Evolutionary conservation across 108 stramenopile genomes (phyloP), one percentile per base, ranked within the genome.

Genomic region (Nitzschia sp.): DNA sequence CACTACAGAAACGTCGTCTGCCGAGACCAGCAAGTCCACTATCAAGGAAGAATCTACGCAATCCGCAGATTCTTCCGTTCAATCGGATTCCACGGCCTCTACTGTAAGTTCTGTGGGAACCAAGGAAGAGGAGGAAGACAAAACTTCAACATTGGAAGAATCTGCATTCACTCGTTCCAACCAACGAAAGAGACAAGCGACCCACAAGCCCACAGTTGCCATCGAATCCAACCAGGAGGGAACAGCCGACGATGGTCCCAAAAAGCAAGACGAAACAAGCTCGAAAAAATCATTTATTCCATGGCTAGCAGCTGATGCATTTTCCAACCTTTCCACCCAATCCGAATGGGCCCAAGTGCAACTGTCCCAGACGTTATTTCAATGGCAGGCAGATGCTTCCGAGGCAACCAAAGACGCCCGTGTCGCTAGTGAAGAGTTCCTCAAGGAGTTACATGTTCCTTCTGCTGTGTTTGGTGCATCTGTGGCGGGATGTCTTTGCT

Each of bases 391-490:
- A 65, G 29, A 17, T 6, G 17, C 19, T 2, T 1, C 11, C 7
- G 43, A 15, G 20, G 9, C 17, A 1, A 19, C 44, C 44, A 25
- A 37, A 15, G 41, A 41, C 14, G 21, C 42, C 5, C 29, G 29
- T 34, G 29, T 34, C 29, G 29, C 29, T 24, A 56, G 21, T 1
- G 12, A 55, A 55, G 54, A 53, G 5, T 42, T 43, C 17, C 9
- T 52, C 10, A 19, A 53, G 38, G 34, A 53, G 1, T 2, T 67
- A 21, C 41, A 67, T 67, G 54, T 52, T 43, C 66, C 66, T 14
- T 67, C 66, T 7, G 53, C 54, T n/a, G 20, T 55, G 0, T 67
- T 67, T 24, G 66, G 66, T 0, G 66, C 66, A 9, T 67, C 66
- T n/a, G 66, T 67, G 14, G 42, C 66, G 0, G 66, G 41, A 10